These are phyloP conservation scores for Aquilaria agallochum DNA, from an alignment of 441 rosid species.

Conservation along the genomic window DNA sequence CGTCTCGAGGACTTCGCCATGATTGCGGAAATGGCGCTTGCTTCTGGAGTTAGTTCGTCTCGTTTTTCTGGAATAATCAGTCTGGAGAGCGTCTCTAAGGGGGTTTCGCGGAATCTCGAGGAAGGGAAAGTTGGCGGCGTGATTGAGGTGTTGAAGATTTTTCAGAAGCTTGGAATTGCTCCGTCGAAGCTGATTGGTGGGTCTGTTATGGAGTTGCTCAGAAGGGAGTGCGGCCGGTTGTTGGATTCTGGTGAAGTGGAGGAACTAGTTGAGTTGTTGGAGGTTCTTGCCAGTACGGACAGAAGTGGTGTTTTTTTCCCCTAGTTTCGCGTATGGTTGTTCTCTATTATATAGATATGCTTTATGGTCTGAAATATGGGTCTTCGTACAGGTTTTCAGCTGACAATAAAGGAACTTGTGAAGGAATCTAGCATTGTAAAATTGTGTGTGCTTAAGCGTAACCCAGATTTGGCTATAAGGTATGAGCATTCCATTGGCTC, in stretches of 20 bases:
- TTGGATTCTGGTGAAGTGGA: slow-evolving; percentile 44
- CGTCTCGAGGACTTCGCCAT: slow-evolving; percentile 57
- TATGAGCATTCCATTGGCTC: slow-evolving; percentile 15
- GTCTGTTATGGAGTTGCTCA: slow-evolving; percentile 37
- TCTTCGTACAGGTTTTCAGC: slow-evolving; percentile 51
- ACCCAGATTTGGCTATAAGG: slow-evolving; percentile 77
- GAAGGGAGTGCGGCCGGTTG: slow-evolving; percentile 49
- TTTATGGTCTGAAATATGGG: slow-evolving; percentile 11
- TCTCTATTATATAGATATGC: slow-evolving; percentile 3
- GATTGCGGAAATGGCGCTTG: slow-evolving; percentile 49
- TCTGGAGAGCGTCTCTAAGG: slow-evolving; percentile 41
- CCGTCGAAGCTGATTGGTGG: slow-evolving; percentile 50
- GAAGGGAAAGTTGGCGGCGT: slow-evolving; percentile 53
- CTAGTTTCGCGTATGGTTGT: not conserved
- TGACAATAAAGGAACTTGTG: slow-evolving; percentile 61
- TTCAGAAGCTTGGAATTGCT: slow-evolving; percentile 54
- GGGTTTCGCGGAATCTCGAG: slow-evolving; percentile 40
- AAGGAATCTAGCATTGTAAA: slow-evolving; percentile 54
- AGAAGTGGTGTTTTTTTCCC: not conserved
- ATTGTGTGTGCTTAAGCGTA: slow-evolving; percentile 48
- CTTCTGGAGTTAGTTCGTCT: slow-evolving; percentile 46
- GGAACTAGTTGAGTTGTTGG: slow-evolving; percentile 57
- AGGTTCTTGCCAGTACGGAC: slow-evolving; percentile 63
- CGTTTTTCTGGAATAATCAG: slow-evolving; percentile 44
- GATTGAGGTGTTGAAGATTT: slow-evolving; percentile 43